Percentiles rank a stretch among this genome's conserved stretches.
Evolutionary conservation across 768 basidiomycete species (phyloP).

Genomic region (Tephrocybe rancida): DNA sequence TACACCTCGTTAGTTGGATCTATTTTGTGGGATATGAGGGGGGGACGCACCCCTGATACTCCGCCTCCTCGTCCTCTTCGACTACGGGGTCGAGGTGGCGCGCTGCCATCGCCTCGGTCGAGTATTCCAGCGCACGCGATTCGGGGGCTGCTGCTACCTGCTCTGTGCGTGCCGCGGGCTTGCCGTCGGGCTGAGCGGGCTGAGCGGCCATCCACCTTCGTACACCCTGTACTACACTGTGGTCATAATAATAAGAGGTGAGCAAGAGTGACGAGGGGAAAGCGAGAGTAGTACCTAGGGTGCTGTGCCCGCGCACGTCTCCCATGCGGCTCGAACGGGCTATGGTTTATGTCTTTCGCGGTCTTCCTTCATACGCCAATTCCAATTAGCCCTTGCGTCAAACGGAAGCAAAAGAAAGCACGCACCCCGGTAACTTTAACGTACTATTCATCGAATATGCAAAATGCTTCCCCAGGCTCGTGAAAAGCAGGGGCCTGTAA

Average conservation of each 20-base stretch:
- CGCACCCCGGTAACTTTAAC: conserved; percentile 79
- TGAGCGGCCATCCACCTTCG: conserved; percentile 75
- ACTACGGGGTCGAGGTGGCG: conserved; percentile 65
- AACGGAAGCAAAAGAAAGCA: not conserved
- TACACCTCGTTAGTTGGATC: conserved; percentile 2
- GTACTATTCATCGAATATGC: conserved; percentile 94
- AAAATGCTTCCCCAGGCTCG: conserved; percentile 85
- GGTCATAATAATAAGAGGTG: too few species aligned
- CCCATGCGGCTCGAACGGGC: conserved; percentile 74
- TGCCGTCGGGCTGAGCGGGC: conserved; percentile 40
- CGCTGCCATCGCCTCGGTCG: conserved; percentile 61
- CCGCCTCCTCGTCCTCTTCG: conserved; percentile 61
- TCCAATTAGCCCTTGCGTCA: not conserved
- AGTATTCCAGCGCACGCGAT: conserved; percentile 34
- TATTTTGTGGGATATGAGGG: not conserved
- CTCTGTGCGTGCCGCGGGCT: conserved; percentile 36
- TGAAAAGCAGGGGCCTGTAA: conserved; percentile 84
- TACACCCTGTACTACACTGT: conserved; percentile 81
- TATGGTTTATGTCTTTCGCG: conserved; percentile 64
- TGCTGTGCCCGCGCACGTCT: conserved; percentile 36
- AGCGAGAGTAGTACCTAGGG: too few species aligned
- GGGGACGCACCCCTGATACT: conserved; percentile 67
- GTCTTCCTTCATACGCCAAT: conserved; percentile 57
- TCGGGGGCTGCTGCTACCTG: conserved; percentile 33
- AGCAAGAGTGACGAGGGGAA: too few species aligned